Evolutionary conservation across 1,139 yeast species (phyloP).

Genomic region (Kodamaea alishanica): DNA sequence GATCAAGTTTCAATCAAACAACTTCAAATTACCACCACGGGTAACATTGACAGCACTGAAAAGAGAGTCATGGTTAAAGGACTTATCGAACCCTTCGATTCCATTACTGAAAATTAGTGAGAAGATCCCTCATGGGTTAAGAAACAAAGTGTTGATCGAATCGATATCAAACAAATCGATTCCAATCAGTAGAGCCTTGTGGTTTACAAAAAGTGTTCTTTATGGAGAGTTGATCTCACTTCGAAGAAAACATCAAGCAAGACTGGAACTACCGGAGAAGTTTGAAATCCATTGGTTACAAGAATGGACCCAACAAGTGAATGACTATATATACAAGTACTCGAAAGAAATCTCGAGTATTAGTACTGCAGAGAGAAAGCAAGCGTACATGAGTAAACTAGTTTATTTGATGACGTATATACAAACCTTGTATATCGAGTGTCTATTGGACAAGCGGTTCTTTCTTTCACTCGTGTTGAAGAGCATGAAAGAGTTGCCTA

Average conservation of each 20-base stretch:
- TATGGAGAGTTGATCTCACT: slow-evolving; percentile 74
- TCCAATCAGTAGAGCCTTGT: slow-evolving; percentile 75
- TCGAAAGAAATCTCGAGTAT: slow-evolving; percentile 36
- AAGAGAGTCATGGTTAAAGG: slow-evolving; percentile 79
- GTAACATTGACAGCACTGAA: slow-evolving; percentile 87
- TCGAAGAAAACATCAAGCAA: slow-evolving; percentile 42
- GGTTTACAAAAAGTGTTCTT: slow-evolving; percentile 87
- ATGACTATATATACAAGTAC: slow-evolving; percentile 54
- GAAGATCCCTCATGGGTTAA: slow-evolving; percentile 88
- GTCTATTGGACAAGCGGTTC: slow-evolving; percentile 56
- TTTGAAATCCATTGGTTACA: slow-evolving; percentile 65
- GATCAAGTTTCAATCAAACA: slow-evolving; percentile 47
- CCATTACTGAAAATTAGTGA: slow-evolving; percentile 67
- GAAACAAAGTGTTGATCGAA: slow-evolving; percentile 69
- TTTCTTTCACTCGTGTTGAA: slow-evolving; percentile 63
- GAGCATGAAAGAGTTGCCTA: slow-evolving; percentile 53
- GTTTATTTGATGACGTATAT: slow-evolving; percentile 57
- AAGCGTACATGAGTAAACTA: slow-evolving; percentile 50
- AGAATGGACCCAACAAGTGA: slow-evolving; percentile 85
- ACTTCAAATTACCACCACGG: slow-evolving; percentile 76
- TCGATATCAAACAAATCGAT: slow-evolving; percentile 62
- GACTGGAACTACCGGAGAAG: slow-evolving; percentile 20
- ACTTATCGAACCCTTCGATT: slow-evolving; percentile 62
- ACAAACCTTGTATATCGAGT: slow-evolving; percentile 65
- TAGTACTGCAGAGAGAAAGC: slow-evolving; percentile 28